These are phyloP conservation scores for Lachnellula hyalina DNA, from an alignment of 2,329 filamentous ascomycete genomes.

Conservation along the genomic window DNA sequence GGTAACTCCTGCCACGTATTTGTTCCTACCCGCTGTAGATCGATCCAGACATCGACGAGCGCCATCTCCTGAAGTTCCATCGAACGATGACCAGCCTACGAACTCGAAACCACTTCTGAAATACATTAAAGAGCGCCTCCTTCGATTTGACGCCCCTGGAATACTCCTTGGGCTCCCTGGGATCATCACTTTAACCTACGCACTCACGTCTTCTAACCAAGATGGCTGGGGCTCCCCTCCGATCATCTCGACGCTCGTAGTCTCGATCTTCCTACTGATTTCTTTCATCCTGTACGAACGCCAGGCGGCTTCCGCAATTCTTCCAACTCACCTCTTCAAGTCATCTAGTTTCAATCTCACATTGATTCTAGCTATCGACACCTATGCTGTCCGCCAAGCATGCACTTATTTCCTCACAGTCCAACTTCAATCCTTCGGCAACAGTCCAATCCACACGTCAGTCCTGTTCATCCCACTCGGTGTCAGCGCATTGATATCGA, in stretches of 20 bases:
- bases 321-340: background rate
- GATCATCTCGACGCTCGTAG: conserved; percentile 1
- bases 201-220: conserved; percentile 4
- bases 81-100: background rate
- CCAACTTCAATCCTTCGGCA: conserved; percentile 2
- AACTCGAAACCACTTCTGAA: background rate
- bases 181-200: conserved; percentile 3
- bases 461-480: conserved; percentile 3
- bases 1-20: conserved; percentile 39
- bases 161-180: conserved; percentile 4
- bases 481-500: background rate
- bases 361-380: conserved; percentile 3
- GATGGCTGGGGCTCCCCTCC: conserved; percentile 1
- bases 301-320: conserved; percentile 1
- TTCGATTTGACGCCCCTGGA: conserved; percentile 4
- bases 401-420: conserved; percentile 6
- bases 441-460: conserved; percentile 4
- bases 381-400: conserved; percentile 3
- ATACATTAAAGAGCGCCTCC: background rate
- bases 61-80: background rate
- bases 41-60: background rate
- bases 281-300: conserved; percentile 1
- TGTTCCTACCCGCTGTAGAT: conserved; percentile 36
- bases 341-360: conserved; percentile 1
- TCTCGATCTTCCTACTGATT: conserved; percentile 1